Evolutionary conservation across 768 basidiomycete species (phyloP), one percentile per base, ranked within the genome.

Genomic region (Lactifluus subvellereus): DNA sequence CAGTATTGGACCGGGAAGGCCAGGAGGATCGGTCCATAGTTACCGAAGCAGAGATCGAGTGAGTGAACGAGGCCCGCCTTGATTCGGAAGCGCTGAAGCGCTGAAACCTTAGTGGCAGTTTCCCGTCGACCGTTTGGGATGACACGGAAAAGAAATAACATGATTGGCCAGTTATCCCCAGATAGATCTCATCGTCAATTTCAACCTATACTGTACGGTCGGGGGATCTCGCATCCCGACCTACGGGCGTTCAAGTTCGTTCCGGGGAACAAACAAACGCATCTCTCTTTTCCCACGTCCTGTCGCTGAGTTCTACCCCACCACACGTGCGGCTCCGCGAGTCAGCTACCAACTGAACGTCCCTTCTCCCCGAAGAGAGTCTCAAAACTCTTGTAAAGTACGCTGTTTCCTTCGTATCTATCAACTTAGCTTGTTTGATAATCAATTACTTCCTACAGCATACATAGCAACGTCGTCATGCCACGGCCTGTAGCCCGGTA

Each of bases 11-110:
- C 22, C 45, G 10, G 32, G 22, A 18, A 27, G 27, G 33, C 35
- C 30, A 55, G 48, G 54, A 37, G 16, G n/a, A 20, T 60, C 63
- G 63, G 63, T 22, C 63, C 63, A 59, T 58, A 4, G 49, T 55
- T 30, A 51, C 63, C 63, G 63, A 64, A 64, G 43, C 10, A 6
- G 22, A 33, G 6, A 49, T 14, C 8, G 57, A 54, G n/a, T 20
- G 35, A 32, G 53, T 35, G 58, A 49, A 42, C 18, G 62, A 48
- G 50, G 32, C 16, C 37, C 35, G 32, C 30, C 27, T 27, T 27
- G 27, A 27, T 2, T 27, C 27, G 27, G 27, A 27, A 27, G 27
- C 27, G n/a, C 38, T 27, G 43, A 53, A 47, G 61, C 57, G 57
- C 57, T 64, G 47, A 43, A 50, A 27, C 62, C 22, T 20, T 48